A percentile compares a stretch with the other conserved stretches of the same genome.
Conservation (phyloP, 140 eudicot genomes). For the Flaveria floridana region DNA sequence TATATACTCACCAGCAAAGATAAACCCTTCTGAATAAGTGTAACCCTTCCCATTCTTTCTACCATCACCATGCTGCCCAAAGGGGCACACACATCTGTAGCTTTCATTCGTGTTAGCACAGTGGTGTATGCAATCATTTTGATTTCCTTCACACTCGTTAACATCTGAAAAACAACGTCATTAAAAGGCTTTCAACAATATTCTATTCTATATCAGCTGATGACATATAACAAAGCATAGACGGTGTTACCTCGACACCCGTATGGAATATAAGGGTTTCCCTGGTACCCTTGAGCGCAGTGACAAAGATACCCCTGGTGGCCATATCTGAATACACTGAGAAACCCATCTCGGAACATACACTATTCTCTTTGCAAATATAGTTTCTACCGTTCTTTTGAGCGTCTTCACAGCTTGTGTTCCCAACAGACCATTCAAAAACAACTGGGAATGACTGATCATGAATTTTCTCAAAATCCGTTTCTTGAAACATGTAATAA, state of each 20-base stretch:
- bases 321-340: not conserved
- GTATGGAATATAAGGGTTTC: slow-evolving; percentile 31
- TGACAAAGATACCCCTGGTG: slow-evolving; percentile 22
- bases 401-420: slow-evolving; percentile 22
- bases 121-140: slow-evolving; percentile 13
- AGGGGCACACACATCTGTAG: slow-evolving; percentile 27
- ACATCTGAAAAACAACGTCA: slow-evolving; percentile 16
- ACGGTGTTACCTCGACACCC: slow-evolving; percentile 34
- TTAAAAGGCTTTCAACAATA: not conserved
- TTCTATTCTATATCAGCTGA: not conserved
- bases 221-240: not conserved
- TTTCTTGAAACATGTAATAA: slow-evolving; percentile 8
- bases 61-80: slow-evolving; percentile 34
- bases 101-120: slow-evolving; percentile 27
- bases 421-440: slow-evolving; percentile 31
- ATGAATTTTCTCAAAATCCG: slow-evolving; percentile 26
- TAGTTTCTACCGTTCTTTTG: not conserved
- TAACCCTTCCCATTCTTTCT: slow-evolving; percentile 27
- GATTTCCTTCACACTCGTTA: slow-evolving; percentile 27
- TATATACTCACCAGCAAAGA: slow-evolving; percentile 24
- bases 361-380: slow-evolving; percentile 30
- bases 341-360: not conserved
- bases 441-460: slow-evolving; percentile 27
- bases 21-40: not conserved
- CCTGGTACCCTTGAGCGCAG: slow-evolving; percentile 26